Evolutionary conservation across 2,329 filamentous ascomycete species (phyloP).

Genomic region (Dactylellina parvicollis): DNA sequence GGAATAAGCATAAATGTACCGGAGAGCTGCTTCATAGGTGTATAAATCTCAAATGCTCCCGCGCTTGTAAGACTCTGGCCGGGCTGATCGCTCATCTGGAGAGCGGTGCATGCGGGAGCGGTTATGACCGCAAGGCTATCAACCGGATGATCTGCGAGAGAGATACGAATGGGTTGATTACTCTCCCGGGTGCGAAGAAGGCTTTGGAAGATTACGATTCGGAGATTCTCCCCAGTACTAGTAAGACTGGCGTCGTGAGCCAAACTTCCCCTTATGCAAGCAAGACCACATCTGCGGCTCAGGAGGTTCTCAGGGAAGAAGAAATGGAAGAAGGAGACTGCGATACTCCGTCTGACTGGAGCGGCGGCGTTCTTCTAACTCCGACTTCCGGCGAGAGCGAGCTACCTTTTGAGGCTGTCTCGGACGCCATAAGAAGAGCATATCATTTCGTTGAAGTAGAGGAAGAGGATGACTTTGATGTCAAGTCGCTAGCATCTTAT

Average conservation of each 20-base stretch:
- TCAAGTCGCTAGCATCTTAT: background rate
- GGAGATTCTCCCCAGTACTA: no score
- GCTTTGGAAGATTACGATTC: background rate
- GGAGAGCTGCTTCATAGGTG: background rate
- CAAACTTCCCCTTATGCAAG: background rate
- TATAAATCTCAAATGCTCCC: background rate
- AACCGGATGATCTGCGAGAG: background rate
- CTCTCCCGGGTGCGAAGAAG: constrained; percentile 7
- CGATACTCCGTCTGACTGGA: background rate
- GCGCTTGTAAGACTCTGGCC: background rate
- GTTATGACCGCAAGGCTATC: background rate
- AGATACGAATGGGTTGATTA: constrained; percentile 13
- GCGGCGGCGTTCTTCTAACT: background rate
- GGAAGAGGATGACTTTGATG: background rate
- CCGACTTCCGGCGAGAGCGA: background rate
- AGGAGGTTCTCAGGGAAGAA: background rate
- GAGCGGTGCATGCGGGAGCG: constrained; percentile 13
- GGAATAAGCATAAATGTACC: background rate
- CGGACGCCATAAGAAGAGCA: no score
- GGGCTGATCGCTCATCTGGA: constrained; percentile 5
- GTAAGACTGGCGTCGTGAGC: no score
- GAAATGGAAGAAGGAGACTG: background rate
- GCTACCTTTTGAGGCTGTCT: background rate
- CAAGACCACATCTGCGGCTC: background rate
- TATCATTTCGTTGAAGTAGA: no score